Conservation (phyloP, 2,329 filamentous ascomycete genomes). For the Cordyceps tenuipes region DNA sequence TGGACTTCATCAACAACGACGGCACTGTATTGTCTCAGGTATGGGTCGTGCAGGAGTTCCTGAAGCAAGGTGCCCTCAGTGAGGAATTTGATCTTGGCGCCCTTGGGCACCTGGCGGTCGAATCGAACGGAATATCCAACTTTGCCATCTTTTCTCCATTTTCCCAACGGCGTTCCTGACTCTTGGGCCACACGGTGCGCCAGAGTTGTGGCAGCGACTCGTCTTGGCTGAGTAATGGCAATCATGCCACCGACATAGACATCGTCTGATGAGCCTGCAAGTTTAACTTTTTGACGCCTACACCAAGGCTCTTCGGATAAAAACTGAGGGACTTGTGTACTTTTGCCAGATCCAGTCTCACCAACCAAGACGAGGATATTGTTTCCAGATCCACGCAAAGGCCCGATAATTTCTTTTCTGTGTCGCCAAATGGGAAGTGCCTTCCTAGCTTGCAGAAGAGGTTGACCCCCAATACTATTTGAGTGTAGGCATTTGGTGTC, state of each 20-base stretch:
- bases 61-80: constrained; percentile 96
- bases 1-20: constrained; percentile 95
- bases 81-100: constrained; percentile 84
- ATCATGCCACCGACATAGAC: constrained; percentile 66
- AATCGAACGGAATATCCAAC: constrained; percentile 96
- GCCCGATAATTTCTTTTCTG: constrained; percentile 57
- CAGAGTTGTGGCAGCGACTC: constrained; percentile 87
- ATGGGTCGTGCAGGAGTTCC: constrained; percentile 80
- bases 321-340: constrained; percentile 92
- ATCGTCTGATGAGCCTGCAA: constrained; percentile 31
- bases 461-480: constrained; percentile 21
- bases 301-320: constrained; percentile 76
- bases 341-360: constrained; percentile 95
- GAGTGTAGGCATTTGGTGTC: neutral
- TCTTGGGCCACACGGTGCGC: constrained; percentile 84
- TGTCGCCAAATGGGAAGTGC: constrained; percentile 75
- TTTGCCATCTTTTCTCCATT: constrained; percentile 32
- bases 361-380: constrained; percentile 80
- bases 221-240: constrained; percentile 86
- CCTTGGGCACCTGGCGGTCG: constrained; percentile 73
- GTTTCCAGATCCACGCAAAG: constrained; percentile 45
- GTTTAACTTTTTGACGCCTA: constrained; percentile 44
- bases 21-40: constrained; percentile 76
- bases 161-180: constrained; percentile 44
- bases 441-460: constrained; percentile 44